phyloP scores from a whole-genome alignment of 805 yeast species.

The Candida sithepensis region DNA sequence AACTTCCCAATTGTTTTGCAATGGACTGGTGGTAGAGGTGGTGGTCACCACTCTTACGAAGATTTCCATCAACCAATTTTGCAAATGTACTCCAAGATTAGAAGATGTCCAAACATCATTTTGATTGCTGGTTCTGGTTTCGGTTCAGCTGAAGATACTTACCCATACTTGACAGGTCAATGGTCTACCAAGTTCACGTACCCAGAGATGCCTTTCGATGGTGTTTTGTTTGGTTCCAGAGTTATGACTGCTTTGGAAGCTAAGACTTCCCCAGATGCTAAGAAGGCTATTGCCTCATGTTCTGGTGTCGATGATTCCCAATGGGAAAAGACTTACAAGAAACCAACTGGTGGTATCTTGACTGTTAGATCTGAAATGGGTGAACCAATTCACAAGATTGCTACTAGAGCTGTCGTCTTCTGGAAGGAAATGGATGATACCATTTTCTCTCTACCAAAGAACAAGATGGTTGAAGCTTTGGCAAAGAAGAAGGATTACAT shows the following conservation, averaged over 20 bases:
- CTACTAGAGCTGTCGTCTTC: slow-evolving; percentile 94
- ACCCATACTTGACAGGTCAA: slow-evolving; percentile 94
- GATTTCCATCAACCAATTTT: slow-evolving; percentile 98
- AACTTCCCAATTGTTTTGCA: slow-evolving; percentile 94
- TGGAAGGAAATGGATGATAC: slow-evolving; percentile 98
- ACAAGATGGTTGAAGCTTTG: slow-evolving; percentile 77
- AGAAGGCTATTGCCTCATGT: slow-evolving; percentile 84
- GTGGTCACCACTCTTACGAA: slow-evolving; percentile 99
- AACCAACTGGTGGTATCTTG: slow-evolving; percentile 94
- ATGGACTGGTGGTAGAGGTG: slow-evolving; percentile 99
- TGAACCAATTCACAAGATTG: slow-evolving; percentile 98
- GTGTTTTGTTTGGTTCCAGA: slow-evolving; percentile 92
- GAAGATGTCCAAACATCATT: slow-evolving; percentile 86
- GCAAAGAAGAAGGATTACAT: slow-evolving; percentile 82
- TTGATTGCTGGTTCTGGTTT: slow-evolving; percentile 98
- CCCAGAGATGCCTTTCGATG: slow-evolving; percentile 99
- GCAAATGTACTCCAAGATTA: slow-evolving; percentile 92
- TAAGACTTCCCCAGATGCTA: slow-evolving; percentile 89
- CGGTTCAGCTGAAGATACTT: slow-evolving; percentile 95
- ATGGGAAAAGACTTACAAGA: slow-evolving; percentile 95
- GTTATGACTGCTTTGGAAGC: slow-evolving; percentile 98
- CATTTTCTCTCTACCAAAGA: slow-evolving; percentile 86
- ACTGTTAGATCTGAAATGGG: slow-evolving; percentile 99
- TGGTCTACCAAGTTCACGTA: slow-evolving; percentile 87
- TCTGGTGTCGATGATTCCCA: slow-evolving; percentile 82